Conservation (phyloP, 2,329 filamentous ascomycete species). For the Claviceps maximensis region DNA sequence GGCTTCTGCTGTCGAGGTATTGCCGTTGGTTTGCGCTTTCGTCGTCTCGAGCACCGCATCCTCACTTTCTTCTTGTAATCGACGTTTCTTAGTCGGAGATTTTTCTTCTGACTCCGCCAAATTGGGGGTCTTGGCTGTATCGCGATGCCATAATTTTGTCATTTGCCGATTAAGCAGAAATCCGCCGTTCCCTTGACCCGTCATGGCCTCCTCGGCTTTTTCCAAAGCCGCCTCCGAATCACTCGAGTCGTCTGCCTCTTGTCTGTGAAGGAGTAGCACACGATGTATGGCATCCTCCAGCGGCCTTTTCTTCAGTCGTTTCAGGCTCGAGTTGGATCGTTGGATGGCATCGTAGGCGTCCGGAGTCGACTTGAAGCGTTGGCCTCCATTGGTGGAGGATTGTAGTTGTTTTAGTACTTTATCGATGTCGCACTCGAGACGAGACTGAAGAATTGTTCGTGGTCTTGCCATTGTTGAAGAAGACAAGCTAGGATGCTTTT, state of each 20-base stretch:
- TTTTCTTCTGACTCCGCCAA: conserved; percentile 10
- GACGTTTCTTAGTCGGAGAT: conserved; percentile 20
- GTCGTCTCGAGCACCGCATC: conserved; percentile 9
- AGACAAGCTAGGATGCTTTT: too few species aligned
- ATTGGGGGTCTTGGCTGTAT: conserved; percentile 4
- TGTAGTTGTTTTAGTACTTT: conserved; percentile 66
- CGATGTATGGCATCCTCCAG: conserved; percentile 79
- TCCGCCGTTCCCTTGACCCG: conserved; percentile 20
- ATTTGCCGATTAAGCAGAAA: conserved; percentile 30
- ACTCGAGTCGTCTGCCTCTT: conserved; percentile 43
- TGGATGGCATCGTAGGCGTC: conserved; percentile 69
- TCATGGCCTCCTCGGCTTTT: conserved; percentile 25
- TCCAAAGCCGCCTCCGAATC: conserved; percentile 37
- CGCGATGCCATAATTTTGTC: conserved; percentile 26
- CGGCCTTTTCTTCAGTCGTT: conserved; percentile 65
- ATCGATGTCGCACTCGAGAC: conserved; percentile 60
- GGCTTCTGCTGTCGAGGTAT: neutral
- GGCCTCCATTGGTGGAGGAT: conserved; percentile 41
- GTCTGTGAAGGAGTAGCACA: conserved; percentile 60
- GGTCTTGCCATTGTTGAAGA: neutral
- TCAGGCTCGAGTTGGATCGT: conserved; percentile 73
- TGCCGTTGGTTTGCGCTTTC: conserved; percentile 1
- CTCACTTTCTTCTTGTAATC: conserved; percentile 16
- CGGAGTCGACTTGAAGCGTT: conserved; percentile 32
- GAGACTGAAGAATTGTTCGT: conserved; percentile 12